Percentiles rank a stretch among this genome's conserved stretches.
phyloP scores from a whole-genome alignment of 352 stramenopile genomes.

The Peronospora belbahrii region DNA sequence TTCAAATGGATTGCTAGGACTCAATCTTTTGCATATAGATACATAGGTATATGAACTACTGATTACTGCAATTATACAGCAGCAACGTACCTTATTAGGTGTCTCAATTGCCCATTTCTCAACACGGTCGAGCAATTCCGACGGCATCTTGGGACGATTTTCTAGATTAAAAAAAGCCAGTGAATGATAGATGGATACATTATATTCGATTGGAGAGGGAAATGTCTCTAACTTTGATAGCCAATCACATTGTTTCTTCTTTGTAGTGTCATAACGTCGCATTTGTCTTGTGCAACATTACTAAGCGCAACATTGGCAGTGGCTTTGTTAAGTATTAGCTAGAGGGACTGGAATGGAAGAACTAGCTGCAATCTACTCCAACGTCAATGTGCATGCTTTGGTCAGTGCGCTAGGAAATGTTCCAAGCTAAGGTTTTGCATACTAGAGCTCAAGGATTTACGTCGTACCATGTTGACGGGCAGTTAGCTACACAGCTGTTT shows the following conservation, averaged over 20 bases:
- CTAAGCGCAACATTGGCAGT: too few relatives aligned
- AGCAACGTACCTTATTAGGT: constrained; percentile 35
- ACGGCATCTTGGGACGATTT: constrained; percentile 35
- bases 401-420: too few relatives aligned
- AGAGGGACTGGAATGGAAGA: too few relatives aligned
- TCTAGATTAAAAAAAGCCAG: constrained; percentile 8
- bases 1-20: background rate
- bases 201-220: constrained; percentile 9
- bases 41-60: background rate
- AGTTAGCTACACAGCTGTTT: too few relatives aligned
- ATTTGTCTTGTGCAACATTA: too few relatives aligned
- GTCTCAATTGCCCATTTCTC: constrained; percentile 73
- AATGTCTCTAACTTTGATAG: constrained; percentile 6
- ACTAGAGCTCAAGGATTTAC: too few relatives aligned
- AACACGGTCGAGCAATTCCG: constrained; percentile 61
- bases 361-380: too few relatives aligned
- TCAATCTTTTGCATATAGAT: constrained; percentile 1
- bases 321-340: too few relatives aligned
- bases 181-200: background rate
- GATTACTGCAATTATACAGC: background rate
- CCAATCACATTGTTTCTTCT: constrained; percentile 15
- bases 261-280: too few relatives aligned
- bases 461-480: too few relatives aligned
- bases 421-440: too few relatives aligned
- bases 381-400: too few relatives aligned